Conservation (phyloP, 2,329 filamentous ascomycete genomes). For the Fusarium sp. region DNA sequence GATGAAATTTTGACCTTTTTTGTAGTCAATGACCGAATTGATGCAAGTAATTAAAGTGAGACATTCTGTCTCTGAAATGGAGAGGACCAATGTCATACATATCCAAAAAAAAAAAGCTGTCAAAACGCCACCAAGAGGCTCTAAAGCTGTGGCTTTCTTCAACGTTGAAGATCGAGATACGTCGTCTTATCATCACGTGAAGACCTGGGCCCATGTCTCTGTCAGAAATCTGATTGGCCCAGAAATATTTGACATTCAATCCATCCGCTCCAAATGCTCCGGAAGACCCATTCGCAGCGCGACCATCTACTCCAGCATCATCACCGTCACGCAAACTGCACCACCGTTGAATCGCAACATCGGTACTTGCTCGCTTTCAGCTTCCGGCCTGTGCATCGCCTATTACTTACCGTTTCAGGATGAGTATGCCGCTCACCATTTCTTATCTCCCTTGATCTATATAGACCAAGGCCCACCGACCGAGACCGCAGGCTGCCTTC, state of each 20-base stretch:
- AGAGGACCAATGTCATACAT: neutral
- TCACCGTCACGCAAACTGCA: conserved; percentile 29
- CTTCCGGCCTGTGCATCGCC: conserved; percentile 22
- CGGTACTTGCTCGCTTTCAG: conserved; percentile 29
- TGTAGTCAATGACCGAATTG: neutral
- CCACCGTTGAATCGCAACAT: conserved; percentile 27
- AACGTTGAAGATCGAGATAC: conserved; percentile 27
- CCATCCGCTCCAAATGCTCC: conserved; percentile 39
- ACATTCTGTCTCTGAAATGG: neutral
- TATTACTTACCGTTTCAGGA: conserved; percentile 25
- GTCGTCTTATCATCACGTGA: conserved; percentile 46
- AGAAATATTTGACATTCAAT: conserved; percentile 40
- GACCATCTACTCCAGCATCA: conserved; percentile 39
- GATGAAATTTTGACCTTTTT: conserved; percentile 20
- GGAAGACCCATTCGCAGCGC: conserved; percentile 37
- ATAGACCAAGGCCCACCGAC: conserved; percentile 21
- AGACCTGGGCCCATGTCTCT: neutral
- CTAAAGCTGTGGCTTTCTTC: conserved; percentile 9
- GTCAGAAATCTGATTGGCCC: conserved; percentile 29
- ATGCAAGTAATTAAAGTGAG: neutral
- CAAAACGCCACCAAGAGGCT: neutral
- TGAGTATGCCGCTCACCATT: conserved; percentile 26
- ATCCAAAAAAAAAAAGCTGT: neutral
- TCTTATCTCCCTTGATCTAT: conserved; percentile 30
- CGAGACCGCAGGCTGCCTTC: conserved; percentile 9